Evolutionary conservation across 108 stramenopile genomes (phyloP).

Genomic region (Skeletonema costatum): DNA sequence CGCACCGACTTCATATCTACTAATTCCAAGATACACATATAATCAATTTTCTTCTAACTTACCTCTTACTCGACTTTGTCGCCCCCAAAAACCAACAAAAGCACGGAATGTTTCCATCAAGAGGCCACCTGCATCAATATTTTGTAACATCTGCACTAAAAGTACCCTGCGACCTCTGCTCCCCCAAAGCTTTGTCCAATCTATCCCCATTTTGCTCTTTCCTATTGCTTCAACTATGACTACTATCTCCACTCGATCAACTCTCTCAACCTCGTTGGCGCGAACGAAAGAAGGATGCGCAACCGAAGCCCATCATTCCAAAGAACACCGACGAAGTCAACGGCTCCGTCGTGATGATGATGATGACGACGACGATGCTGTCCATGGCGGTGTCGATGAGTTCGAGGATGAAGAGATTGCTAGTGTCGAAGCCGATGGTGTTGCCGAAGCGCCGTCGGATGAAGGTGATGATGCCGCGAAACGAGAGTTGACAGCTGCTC

Average conservation of each 20-base stretch:
- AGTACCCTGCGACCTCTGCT: background rate
- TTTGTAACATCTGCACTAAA: background rate
- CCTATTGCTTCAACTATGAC: slow-evolving; percentile 19
- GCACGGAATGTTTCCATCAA: background rate
- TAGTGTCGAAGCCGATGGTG: slow-evolving; percentile 54
- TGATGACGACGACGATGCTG: background rate
- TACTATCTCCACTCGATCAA: slow-evolving; percentile 18
- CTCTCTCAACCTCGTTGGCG: slow-evolving; percentile 36
- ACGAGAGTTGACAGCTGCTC: slow-evolving; percentile 63
- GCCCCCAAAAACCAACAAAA: background rate
- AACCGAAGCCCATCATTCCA: background rate
- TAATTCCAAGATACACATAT: background rate
- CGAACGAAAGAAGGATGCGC: slow-evolving; percentile 49
- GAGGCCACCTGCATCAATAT: background rate
- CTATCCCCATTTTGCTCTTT: background rate
- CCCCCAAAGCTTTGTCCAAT: background rate
- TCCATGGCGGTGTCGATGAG: slow-evolving; percentile 6
- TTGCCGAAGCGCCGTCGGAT: slow-evolving; percentile 18
- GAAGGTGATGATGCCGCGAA: slow-evolving; percentile 44
- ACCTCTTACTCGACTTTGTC: background rate
- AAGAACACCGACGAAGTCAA: background rate
- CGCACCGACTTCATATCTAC: background rate
- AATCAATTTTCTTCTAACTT: background rate
- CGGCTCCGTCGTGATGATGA: background rate
- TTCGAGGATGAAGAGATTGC: slow-evolving; percentile 71